These are phyloP conservation scores for Tephrocybe sp. DNA, from an alignment of 768 basidiomycete species.

Conservation along the genomic window DNA sequence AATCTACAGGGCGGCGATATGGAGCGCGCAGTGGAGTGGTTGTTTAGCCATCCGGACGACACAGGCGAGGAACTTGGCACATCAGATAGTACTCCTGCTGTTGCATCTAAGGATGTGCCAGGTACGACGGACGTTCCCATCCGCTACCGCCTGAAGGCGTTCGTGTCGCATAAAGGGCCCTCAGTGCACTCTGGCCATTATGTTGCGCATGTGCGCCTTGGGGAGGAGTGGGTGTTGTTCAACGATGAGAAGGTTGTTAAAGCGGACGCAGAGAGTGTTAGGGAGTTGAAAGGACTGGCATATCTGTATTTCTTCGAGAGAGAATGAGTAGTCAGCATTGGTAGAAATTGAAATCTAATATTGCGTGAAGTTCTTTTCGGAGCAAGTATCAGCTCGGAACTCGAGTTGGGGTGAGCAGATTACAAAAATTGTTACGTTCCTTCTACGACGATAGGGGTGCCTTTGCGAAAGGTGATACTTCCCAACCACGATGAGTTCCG, in stretches of 20 bases:
- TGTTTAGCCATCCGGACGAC: conserved; percentile 93
- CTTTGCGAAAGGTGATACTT: no score
- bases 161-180: conserved; percentile 96
- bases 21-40: conserved; percentile 93
- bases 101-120: conserved; percentile 19
- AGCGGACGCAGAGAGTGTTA: conserved; percentile 81
- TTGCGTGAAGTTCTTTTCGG: no score
- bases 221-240: conserved; percentile 81
- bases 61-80: conserved; percentile 54
- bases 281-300: conserved; percentile 77
- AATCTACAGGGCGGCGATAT: conserved; percentile 57
- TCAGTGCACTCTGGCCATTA: conserved; percentile 96
- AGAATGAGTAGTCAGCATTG: conserved; percentile 22
- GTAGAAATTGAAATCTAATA: no score
- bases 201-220: conserved; percentile 71
- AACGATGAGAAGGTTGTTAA: conserved; percentile 96
- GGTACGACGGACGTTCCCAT: conserved; percentile 70
- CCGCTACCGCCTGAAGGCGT: conserved; percentile 80
- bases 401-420: no score
- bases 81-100: conserved; percentile 20
- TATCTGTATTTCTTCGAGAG: conserved; percentile 94
- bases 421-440: no score
- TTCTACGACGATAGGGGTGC: no score
- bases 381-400: no score
- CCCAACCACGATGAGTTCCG: no score